Evolutionary conservation across 1,284 basidiomycete species (phyloP), one percentile per base, ranked within the genome.

Genomic region (Irpex rosettiformis): DNA sequence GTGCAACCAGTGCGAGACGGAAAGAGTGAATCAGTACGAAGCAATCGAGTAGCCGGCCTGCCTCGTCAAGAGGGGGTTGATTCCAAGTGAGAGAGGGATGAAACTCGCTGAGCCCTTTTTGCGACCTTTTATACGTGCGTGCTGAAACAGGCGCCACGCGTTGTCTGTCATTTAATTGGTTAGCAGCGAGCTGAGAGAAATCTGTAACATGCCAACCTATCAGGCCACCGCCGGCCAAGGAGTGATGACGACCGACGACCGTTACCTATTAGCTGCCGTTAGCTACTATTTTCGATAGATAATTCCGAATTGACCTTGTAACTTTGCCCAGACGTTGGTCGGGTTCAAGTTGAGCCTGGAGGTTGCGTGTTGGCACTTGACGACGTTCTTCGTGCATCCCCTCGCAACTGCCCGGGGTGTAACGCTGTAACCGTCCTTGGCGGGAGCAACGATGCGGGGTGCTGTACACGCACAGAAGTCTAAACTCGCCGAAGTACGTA

Each of bases 51-150:
- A 45, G 25, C 37, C 56, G 30, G 52, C 48, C 48, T 51, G 47
- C 60, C 60, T 61, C 60, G 60, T 61, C 60, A 56, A 61, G 60
- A 61, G 60, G 60, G 25, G 30, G 6, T 24, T 52, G 11, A 37
- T 54, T 29, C 52, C 52, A 54, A 54, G 52, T 51, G 52, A 54
- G 30, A 24, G 52, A 54, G 56, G n/a, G 49, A 57, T 57, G 56
- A 33, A 40, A 28, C 25, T 8, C 49, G 18, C 24, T 10, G 25
- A 43, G 42, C 22, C 24, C 6, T 28, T 18, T 25, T 21, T 40
- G 56, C 42, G 56, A n/a, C 37, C 22, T 57, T 57, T 52, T 57
- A 57, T 51, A 51, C 25, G 48, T 6, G 27, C 6, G 22, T 51
- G 21, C 43, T 6, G 7, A 16, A 18, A 45, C n/a, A 8, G 21